These are phyloP conservation scores for Carex cristatella DNA, from an alignment of 176 grass and related monocot genomes.

Conservation along the genomic window DNA sequence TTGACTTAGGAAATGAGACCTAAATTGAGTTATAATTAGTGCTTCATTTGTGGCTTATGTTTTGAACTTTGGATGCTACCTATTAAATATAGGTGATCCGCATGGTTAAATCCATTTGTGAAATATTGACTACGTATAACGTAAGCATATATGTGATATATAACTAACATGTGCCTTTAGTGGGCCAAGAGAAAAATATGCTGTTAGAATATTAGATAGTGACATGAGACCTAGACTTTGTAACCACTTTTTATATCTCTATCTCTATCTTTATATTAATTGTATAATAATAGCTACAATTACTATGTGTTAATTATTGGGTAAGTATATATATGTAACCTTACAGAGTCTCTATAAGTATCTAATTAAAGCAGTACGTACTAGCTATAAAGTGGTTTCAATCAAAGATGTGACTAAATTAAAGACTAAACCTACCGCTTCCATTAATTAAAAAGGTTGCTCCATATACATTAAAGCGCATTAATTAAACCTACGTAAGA, in stretches of 20 bases:
- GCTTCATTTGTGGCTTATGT: not conserved
- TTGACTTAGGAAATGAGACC: not conserved
- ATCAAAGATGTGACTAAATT: not conserved
- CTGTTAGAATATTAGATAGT: constrained; percentile 9
- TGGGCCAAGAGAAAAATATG: not conserved
- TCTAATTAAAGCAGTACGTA: no score
- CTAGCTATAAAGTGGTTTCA: not conserved
- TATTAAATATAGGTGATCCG: not conserved
- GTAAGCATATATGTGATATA: not conserved
- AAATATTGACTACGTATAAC: not conserved
- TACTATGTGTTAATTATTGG: not conserved
- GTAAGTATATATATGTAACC: not conserved
- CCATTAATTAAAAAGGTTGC: not conserved
- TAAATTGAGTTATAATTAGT: not conserved
- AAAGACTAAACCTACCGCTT: not conserved
- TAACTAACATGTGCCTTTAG: not conserved
- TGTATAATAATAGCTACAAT: not conserved
- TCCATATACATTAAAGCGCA: not conserved
- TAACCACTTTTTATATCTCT: not conserved
- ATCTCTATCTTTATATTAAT: not conserved
- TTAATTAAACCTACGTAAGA: constrained; percentile 6
- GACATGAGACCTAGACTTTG: not conserved
- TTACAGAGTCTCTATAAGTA: not conserved
- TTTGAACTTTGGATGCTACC: not conserved
- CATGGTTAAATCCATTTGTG: not conserved